These are phyloP conservation scores for Erigeron philadelphicus DNA, from an alignment of 140 eudicot genomes.

Conservation along the genomic window DNA sequence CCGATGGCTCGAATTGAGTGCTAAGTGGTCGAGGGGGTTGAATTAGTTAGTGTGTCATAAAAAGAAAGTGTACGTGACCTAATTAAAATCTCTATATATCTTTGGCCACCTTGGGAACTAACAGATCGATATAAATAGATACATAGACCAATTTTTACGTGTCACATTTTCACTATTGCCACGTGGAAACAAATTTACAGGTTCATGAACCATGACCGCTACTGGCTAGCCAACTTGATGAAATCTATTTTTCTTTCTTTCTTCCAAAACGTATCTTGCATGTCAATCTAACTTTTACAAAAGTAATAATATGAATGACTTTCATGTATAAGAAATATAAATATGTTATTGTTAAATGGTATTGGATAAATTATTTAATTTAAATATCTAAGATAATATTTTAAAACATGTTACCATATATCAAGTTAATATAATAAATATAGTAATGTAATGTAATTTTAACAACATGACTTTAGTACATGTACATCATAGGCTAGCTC, in stretches of 20 bases:
- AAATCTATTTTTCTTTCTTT: not conserved
- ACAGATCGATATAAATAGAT: constrained; percentile 26
- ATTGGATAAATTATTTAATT: too few relatives aligned
- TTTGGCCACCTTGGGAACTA: constrained; percentile 24
- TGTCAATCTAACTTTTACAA: too few relatives aligned
- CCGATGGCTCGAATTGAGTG: not conserved
- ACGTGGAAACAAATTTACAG: not conserved
- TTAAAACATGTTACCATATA: too few relatives aligned
- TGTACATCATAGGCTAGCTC: constrained; percentile 13
- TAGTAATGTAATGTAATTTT: not conserved
- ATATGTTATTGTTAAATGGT: too few relatives aligned
- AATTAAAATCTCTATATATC: not conserved
- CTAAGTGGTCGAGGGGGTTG: not conserved
- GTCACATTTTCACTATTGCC: constrained; percentile 5
- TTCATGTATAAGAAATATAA: too few relatives aligned
- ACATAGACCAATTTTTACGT: constrained; percentile 9
- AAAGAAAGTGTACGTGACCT: not conserved
- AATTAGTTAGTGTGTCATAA: constrained; percentile 12
- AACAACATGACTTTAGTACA: not conserved
- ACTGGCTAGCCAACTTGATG: not conserved
- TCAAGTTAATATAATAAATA: too few relatives aligned
- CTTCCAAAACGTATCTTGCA: too few relatives aligned
- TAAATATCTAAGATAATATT: too few relatives aligned
- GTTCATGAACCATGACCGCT: not conserved
- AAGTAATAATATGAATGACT: too few relatives aligned